These are phyloP conservation scores for Mollisia scopiformis DNA, from an alignment of 2,329 filamentous ascomycete genomes.

Conservation along the genomic window DNA sequence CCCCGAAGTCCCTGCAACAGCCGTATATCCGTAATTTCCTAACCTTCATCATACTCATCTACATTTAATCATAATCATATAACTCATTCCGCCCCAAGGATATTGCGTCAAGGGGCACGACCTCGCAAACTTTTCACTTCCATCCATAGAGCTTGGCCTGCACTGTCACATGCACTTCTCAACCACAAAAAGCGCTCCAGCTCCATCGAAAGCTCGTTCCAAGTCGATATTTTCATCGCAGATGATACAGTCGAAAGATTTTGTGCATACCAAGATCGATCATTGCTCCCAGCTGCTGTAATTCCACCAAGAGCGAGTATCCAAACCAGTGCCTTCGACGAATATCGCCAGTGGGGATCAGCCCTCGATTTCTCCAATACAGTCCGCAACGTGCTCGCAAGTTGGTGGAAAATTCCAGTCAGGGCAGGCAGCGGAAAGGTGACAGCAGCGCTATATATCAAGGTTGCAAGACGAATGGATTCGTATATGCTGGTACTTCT, in stretches of 20 bases:
- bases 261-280: constrained; percentile 13
- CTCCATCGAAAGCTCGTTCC: constrained; percentile 4
- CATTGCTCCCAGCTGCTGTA: background rate
- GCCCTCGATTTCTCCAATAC: constrained; percentile 8
- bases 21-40: too few relatives aligned
- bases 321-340: constrained; percentile 8
- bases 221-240: constrained; percentile 3
- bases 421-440: constrained; percentile 7
- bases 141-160: constrained; percentile 10
- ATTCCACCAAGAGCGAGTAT: constrained; percentile 15
- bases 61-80: too few relatives aligned
- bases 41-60: too few relatives aligned
- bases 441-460: constrained; percentile 17
- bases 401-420: constrained; percentile 9
- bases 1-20: too few relatives aligned
- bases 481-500: constrained; percentile 12
- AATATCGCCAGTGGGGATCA: constrained; percentile 8
- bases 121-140: constrained; percentile 5
- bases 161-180: constrained; percentile 13
- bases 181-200: constrained; percentile 10
- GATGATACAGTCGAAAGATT: constrained; percentile 3
- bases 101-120: background rate
- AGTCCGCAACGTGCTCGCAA: background rate
- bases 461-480: constrained; percentile 9
- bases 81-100: background rate